Percentiles rank a stretch among this genome's conserved stretches.
phyloP scores from a whole-genome alignment of 768 basidiomycete species.

The Pleurotus platypus region DNA sequence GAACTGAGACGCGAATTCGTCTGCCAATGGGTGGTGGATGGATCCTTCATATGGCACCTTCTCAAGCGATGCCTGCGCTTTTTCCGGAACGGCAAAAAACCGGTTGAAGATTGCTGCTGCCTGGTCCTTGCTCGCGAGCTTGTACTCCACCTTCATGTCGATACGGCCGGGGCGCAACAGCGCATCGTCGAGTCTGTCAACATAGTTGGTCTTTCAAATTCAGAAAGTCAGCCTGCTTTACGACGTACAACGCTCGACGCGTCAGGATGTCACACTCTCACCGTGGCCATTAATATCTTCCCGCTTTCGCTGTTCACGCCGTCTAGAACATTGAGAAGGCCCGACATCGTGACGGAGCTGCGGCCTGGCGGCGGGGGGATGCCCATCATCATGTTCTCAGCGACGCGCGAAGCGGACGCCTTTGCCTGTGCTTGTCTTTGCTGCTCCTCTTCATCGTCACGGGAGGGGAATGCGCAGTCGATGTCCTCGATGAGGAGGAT shows the following conservation, averaged over 20 bases:
- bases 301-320: constrained; percentile 62
- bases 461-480: constrained; percentile 53
- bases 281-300: constrained; percentile 58
- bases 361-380: background rate
- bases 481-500: constrained; percentile 61
- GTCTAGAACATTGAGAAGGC: constrained; percentile 55
- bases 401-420: too few relatives aligned
- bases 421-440: background rate
- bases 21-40: constrained; percentile 13
- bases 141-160: constrained; percentile 52
- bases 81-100: constrained; percentile 32
- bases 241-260: too few relatives aligned
- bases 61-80: background rate
- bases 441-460: constrained; percentile 33
- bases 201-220: constrained; percentile 44
- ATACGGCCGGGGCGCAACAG: constrained; percentile 55
- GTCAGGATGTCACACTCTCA: constrained; percentile 16
- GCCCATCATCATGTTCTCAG: too few relatives aligned
- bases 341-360: constrained; percentile 47
- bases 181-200: constrained; percentile 53
- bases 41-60: background rate
- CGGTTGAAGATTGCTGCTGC: constrained; percentile 43
- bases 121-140: constrained; percentile 42
- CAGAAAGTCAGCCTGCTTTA: too few relatives aligned
- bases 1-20: constrained; percentile 25